Conservation (phyloP, 2,329 filamentous ascomycete species). For the Rasamsonia emersonii region DNA sequence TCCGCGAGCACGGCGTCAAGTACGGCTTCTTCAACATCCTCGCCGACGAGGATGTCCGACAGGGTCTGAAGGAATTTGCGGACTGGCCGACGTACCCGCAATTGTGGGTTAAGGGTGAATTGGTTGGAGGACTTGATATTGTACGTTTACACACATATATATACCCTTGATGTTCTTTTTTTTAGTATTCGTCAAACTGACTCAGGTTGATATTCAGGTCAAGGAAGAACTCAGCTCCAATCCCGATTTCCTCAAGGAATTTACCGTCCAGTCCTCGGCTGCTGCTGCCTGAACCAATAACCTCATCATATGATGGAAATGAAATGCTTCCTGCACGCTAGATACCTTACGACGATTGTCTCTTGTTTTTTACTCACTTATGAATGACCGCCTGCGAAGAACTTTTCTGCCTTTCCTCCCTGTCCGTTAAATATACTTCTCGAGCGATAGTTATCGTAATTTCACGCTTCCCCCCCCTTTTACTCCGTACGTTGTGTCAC, state of each 20-base stretch:
- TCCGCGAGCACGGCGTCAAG: slow-evolving; percentile 83
- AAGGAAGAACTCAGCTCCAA: slow-evolving; percentile 87
- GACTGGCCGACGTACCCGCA: slow-evolving; percentile 98
- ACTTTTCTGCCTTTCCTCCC: background rate
- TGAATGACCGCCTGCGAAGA: too few species aligned
- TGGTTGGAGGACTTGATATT: slow-evolving; percentile 92
- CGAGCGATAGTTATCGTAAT: too few species aligned
- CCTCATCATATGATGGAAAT: too few species aligned
- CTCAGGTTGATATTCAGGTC: slow-evolving; percentile 48
- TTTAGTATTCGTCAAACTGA: slow-evolving; percentile 9
- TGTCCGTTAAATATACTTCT: too few species aligned
- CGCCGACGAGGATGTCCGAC: slow-evolving; percentile 91
- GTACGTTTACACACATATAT: slow-evolving; percentile 53
- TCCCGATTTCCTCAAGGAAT: slow-evolving; percentile 70
- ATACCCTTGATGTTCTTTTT: slow-evolving; percentile 14
- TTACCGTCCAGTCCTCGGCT: slow-evolving; percentile 41
- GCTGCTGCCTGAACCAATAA: slow-evolving; percentile 10
- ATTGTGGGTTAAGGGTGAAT: slow-evolving; percentile 80
- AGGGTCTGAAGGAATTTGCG: slow-evolving; percentile 93
- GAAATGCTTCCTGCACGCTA: too few species aligned
- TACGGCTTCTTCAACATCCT: slow-evolving; percentile 99
- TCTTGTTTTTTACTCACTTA: too few species aligned
- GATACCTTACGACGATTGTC: too few species aligned
- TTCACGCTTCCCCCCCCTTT: too few species aligned
- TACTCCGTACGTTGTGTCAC: too few species aligned